Conservation (phyloP, 2,329 filamentous ascomycete genomes). For the Fusarium begoniae region DNA sequence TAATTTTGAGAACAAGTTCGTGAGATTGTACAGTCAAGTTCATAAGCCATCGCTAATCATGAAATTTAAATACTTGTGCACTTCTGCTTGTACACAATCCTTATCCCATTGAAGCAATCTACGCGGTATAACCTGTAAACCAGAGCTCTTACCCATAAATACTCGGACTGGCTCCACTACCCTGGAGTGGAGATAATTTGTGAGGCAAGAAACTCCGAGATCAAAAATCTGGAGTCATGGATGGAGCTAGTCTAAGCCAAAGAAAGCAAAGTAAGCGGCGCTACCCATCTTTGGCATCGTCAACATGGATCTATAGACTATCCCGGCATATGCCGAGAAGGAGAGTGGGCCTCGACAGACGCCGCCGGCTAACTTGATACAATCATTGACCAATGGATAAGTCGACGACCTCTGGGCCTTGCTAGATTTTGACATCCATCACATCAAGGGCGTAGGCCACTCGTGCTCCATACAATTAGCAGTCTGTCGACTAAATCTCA, state of each 20-base stretch:
- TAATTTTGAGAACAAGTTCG: fast-evolving
- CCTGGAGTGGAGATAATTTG: neutral
- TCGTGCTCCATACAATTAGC: fast-evolving
- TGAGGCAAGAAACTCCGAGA: neutral
- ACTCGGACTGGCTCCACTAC: neutral
- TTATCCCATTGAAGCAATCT: no score
- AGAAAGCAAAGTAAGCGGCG: neutral
- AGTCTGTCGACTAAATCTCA: neutral
- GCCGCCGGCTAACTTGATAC: neutral
- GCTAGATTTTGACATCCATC: neutral
- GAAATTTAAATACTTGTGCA: no score
- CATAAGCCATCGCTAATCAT: no score
- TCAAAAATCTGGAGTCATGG: neutral
- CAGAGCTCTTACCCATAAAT: no score
- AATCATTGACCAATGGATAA: neutral
- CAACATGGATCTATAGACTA: neutral
- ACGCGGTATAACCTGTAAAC: no score
- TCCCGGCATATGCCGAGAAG: neutral
- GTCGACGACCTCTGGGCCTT: neutral
- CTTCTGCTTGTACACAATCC: no score
- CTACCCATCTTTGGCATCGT: neutral
- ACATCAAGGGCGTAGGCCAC: neutral
- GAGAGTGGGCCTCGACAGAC: neutral
- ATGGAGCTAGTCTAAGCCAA: neutral
- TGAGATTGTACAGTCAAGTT: no score